Evolutionary conservation across 108 stramenopile species (phyloP).

Genomic region (Fragilaria crotonensis): DNA sequence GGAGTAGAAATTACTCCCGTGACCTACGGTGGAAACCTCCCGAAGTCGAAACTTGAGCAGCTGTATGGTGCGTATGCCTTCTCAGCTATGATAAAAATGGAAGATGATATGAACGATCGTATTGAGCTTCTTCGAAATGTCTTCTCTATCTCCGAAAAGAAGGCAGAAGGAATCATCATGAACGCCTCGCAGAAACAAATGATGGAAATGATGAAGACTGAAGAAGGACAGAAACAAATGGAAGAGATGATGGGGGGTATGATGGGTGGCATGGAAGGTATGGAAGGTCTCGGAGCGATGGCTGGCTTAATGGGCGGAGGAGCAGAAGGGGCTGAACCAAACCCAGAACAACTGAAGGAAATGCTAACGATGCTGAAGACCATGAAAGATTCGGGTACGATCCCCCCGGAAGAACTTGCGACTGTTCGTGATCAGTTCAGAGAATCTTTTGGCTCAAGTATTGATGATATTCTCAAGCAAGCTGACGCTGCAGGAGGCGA

Average conservation of each 20-base stretch:
- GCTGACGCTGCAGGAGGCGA: slow-evolving; percentile 44
- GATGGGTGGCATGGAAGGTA: slow-evolving; percentile 47
- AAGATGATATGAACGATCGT: slow-evolving; percentile 46
- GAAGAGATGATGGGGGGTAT: slow-evolving; percentile 76
- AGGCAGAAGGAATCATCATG: slow-evolving; percentile 78
- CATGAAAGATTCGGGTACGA: slow-evolving; percentile 66
- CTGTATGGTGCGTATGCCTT: slow-evolving; percentile 72
- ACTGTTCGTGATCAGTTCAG: slow-evolving; percentile 68
- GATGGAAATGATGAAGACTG: slow-evolving; percentile 80
- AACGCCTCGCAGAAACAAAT: slow-evolving; percentile 81
- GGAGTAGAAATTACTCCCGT: slow-evolving; percentile 74
- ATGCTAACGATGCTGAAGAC: slow-evolving; percentile 53
- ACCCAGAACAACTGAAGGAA: slow-evolving; percentile 67
- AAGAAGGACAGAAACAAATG: slow-evolving; percentile 69
- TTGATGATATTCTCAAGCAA: slow-evolving; percentile 66
- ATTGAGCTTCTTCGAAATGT: slow-evolving; percentile 67
- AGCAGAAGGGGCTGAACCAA: slow-evolving; percentile 36
- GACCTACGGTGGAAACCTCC: slow-evolving; percentile 69
- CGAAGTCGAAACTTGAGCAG: slow-evolving; percentile 70
- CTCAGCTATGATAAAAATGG: slow-evolving; percentile 44
- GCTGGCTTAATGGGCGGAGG: slow-evolving; percentile 23
- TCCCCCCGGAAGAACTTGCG: slow-evolving; percentile 51
- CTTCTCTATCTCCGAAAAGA: slow-evolving; percentile 69
- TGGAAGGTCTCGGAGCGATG: slow-evolving; percentile 38
- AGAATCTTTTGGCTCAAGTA: slow-evolving; percentile 62